Evolutionary conservation across 2,329 filamentous ascomycete species (phyloP), one percentile per base, ranked within the genome.

Genomic region (Meredithiella fracta): DNA sequence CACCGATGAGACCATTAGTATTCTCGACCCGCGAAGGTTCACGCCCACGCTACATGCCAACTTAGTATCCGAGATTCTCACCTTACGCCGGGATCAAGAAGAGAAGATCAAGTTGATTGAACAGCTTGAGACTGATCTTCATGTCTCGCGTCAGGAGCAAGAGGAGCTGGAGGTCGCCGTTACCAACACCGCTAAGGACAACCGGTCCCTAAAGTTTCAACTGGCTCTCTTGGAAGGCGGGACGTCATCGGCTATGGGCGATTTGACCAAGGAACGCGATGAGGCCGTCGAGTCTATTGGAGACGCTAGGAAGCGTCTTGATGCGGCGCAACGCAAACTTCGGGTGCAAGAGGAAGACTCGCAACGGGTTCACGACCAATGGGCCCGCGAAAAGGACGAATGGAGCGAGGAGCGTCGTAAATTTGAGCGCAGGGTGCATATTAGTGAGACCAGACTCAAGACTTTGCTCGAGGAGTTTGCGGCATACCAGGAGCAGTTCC

Each of bases 41-140:
- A 98, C 92, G 0, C 92, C 92, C 1, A 97, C 90, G 0, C 72
- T 98, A 9, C 92, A 97, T 67, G 92, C 92, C 7, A 96, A 87
- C 52, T 73, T 98, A 5, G 91, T 98, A 0, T 91, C 91, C 0
- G 92, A 98, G 67, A 98, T 98, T 60, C 73, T 98, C 40, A 80
- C 82, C 1, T 71, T 98, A 52, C 81, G 90, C 22, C 78, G 92
- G 58, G 92, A 98, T 61, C 80, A 97, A 60, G 92, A 98, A 65
- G 87, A 86, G 44, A 96, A 95, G 69, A 78, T 83, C 47, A 86
- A 81, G 63, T 77, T 88, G 54, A 95, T 98, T 55, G 90, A 96
- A 65, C 81, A 78, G 54, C 73, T 98, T 15, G 92, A 98, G 68
- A 72, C 76, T 1, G 81, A 76, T 25, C 71, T 98, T 34, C 82